Evolutionary conservation across 257 asterid species (phyloP).

Genomic region (Leptodermis oblonga): DNA sequence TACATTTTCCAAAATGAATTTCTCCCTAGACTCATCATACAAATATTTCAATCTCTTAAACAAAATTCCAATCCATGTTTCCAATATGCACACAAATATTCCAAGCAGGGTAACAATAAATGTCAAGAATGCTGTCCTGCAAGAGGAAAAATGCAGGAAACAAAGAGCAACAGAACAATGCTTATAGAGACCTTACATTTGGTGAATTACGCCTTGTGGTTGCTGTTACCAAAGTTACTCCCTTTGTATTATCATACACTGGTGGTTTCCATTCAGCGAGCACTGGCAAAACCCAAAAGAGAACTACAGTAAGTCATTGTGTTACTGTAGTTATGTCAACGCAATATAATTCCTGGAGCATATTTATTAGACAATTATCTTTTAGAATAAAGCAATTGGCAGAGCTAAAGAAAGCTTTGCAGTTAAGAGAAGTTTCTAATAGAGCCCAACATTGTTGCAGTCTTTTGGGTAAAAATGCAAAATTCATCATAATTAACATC

Average conservation of each 20-base stretch:
- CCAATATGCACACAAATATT: background rate
- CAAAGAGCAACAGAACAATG: background rate
- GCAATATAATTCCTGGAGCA: background rate
- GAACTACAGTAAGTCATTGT: slow-evolving; percentile 7
- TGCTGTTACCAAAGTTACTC: slow-evolving; percentile 81
- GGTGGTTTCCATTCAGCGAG: slow-evolving; percentile 99
- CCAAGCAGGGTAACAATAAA: background rate
- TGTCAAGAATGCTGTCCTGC: background rate
- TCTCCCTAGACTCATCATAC: background rate
- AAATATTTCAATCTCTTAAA: background rate
- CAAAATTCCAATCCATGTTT: background rate
- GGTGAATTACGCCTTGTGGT: slow-evolving; percentile 96
- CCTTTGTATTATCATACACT: slow-evolving; percentile 69
- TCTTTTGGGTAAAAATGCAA: background rate
- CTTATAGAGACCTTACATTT: slow-evolving; percentile 49
- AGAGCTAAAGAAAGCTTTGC: background rate
- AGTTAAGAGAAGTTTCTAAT: slow-evolving; percentile 5
- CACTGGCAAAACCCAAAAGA: slow-evolving; percentile 38
- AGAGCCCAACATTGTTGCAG: background rate
- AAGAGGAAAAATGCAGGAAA: background rate
- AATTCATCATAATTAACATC: background rate
- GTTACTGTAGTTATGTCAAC: background rate
- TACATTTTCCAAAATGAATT: background rate
- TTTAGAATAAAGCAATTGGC: background rate
- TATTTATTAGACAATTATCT: background rate